Evolutionary conservation across 176 grass and related monocot species (phyloP), one percentile per base, ranked within the genome.

Genomic region (Bothriochloa decipiens): DNA sequence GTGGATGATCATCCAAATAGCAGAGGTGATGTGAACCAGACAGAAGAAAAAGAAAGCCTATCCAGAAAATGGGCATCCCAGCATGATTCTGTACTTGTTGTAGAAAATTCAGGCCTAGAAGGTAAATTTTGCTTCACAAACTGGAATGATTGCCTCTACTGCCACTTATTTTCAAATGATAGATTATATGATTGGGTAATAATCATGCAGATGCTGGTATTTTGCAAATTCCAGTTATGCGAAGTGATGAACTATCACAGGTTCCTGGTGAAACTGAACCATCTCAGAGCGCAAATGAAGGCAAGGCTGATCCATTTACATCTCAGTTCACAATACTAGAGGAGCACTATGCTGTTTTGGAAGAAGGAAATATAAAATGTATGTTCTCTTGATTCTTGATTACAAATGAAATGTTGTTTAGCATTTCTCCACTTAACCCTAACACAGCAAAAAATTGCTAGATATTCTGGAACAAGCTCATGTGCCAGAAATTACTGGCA

Each of bases 261-360:
- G 32, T 32, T 90, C 11, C 78, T 79, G 12, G 47, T 79, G 80
- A 83, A 39, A 78, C 1, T 62, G 75, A 83, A 80, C 76, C 75
- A 84, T 64, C 32, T 42, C 40, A 69, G 29, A 80, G 14, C 50
- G 42, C 23, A 6, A 87, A 11, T 26, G 69, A 75, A 68, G 64
- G 6, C 75, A 75, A 29, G 23, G 4, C 50, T 29, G 63, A 75
- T 33, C 85, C 75, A 76, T 69, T 53, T 76, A 70, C 23, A 83
- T 87, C 62, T 68, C 75, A 83, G 68, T 86, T 75, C 64, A 84
- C 70, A 80, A 80, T 78, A 84, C 25, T 87, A 69, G 89, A 91
- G 73, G 47, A 79, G 20, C 75, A 87, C 68, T 62, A 53, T 81
- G 80, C 13, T 80, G 70, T 91, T 87, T 83, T 75, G 25, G 68